Base-by-base conservation (phyloP, 805 yeast species). In the Kazachstania psychrophila region DNA sequence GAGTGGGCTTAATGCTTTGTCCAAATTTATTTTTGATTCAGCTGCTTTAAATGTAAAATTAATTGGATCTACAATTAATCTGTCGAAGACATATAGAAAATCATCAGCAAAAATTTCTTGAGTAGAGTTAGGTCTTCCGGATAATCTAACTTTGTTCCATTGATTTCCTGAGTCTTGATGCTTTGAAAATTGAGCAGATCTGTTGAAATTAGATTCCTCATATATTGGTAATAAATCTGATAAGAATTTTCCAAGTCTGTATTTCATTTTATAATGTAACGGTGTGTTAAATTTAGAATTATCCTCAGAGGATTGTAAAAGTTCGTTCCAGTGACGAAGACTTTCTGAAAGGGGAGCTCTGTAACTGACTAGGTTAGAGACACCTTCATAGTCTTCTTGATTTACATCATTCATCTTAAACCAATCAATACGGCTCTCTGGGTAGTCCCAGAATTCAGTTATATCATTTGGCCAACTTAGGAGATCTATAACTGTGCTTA, bases 241-340 rank as follows among this genome's bases (percentile, higher is more conserved):
- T 15, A 54, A 23, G 33, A 54, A 54, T 18, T 48, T 49, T 23
- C 41, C 47, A 9, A 54, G 28, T 31, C 50, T 52, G 20, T 36
- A 46, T 31, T 43, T 47, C 51, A 58, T 45, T 23, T 44, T 37
- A 34, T 46, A 55, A 33, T 48, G 52, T 12, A 27, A 14, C 10
- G 52, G 52, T 5, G 59, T 52, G 26, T 47, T 48, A n/a, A 56
- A 37, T 16, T 41, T 41, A 9, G 48, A 39, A 29, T 55, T 51
- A 11, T 42, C 43, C 4, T 45, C 42, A 3, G 53, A 34, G 4
- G 30, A 38, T 12, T 41, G 33, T 13, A 58, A 36, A 11, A 51
- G 27, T 8, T 41, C 53, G 33, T 58, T 56, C 54, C 60, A 50
- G 29, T 52, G 52, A 26, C 59, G 56, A n/a, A 56, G 36, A 23